Conservation (phyloP, 495 filamentous ascomycete species). For the Hypoxylon trugodes region DNA sequence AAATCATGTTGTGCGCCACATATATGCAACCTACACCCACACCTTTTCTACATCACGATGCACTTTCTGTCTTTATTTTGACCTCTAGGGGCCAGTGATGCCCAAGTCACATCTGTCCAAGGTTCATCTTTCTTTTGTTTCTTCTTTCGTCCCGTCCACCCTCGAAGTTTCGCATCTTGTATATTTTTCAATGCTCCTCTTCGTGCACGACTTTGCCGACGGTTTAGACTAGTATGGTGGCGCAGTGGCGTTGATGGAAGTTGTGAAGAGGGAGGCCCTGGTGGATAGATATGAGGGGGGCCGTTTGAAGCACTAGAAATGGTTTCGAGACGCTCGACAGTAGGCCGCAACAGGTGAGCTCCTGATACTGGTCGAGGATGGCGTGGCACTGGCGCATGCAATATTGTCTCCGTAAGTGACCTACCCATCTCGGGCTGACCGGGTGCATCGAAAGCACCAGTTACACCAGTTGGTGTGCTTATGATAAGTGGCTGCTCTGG, state of each 20-base stretch:
- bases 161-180: conserved; percentile 60
- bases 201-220: conserved; percentile 60
- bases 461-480: conserved; percentile 56
- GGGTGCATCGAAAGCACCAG: conserved; percentile 53
- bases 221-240: conserved; percentile 46
- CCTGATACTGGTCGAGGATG: conserved; percentile 52
- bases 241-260: conserved; percentile 44
- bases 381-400: conserved; percentile 53
- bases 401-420: conserved; percentile 44
- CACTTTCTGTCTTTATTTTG: conserved; percentile 57
- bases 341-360: conserved; percentile 53
- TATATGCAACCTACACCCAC: background rate
- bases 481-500: conserved; percentile 58
- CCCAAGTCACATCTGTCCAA: conserved; percentile 60
- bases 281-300: conserved; percentile 14
- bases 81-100: conserved; percentile 17
- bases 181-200: conserved; percentile 64
- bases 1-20: background rate
- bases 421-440: conserved; percentile 38
- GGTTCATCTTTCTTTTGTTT: conserved; percentile 48
- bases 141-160: conserved; percentile 59
- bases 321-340: conserved; percentile 57
- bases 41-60: conserved; percentile 58
- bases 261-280: conserved; percentile 37
- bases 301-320: conserved; percentile 52